Evolutionary conservation across 176 grass and related monocot genomes (phyloP), one percentile per base, ranked within the genome.

Genomic region (Phoenix roebelenii): DNA sequence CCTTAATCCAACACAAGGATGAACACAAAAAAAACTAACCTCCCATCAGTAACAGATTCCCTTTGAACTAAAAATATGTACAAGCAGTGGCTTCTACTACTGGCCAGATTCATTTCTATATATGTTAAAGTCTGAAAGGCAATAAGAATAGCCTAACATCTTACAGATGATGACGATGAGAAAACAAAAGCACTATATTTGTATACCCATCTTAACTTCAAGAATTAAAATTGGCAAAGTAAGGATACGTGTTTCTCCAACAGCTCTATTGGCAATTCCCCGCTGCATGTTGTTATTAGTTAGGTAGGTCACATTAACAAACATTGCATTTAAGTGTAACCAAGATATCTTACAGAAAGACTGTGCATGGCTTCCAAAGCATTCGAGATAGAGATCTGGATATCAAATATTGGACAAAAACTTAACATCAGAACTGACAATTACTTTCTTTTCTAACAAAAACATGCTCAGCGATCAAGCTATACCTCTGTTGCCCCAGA

Each of bases 191-290:
- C 29, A 32, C 5, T 32, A 32, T 32, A 32, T 32, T 48, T 59
- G 2, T 16, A 58, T 6, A 72, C 68, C 44, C 35, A 63, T 66
- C 63, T 51, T 14, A 70, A 60, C 28, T 67, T 65, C 22, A 59
- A 68, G 57, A 74, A 64, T 70, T 79, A 26, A 76, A 83, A 49
- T n/a, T 9, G 50, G 49, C 10, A 32, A 63, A 74, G 3, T 52
- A n/a, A 68, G 76, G 61, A 80, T 89, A 89, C 90, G 85, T 61
- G 90, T 95, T 83, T 89, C 90, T 54, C 90, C 86, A 64, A 89
- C 82, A 68, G 90, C 85, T 84, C 90, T 89, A 62, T 95, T 95
- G 54, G 85, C 68, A 50, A 95, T 86, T 79, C 90, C 90, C 75
- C 65, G 83, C 90, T 89, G 83, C 76, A 81, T 58, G 83, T 20